Percentiles rank a stretch among this genome's conserved stretches.
phyloP scores from a whole-genome alignment of 192 early-diverging fungal genomes.

The Pilobolus umbonatus region DNA sequence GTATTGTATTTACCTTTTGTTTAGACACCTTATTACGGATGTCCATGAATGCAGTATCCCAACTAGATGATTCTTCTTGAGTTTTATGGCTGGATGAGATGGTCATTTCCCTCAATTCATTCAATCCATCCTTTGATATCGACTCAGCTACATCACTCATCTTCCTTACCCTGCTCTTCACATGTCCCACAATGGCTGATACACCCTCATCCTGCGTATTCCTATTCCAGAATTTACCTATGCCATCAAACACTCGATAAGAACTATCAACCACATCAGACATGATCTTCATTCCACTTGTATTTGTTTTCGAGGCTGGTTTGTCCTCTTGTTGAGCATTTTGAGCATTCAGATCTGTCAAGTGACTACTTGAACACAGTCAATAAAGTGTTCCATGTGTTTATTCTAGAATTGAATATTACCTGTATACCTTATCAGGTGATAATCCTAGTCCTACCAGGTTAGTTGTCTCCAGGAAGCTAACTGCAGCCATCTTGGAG shows the following conservation, averaged over 20 bases:
- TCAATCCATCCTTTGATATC: not conserved
- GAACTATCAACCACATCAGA: conserved; percentile 49
- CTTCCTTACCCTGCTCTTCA: not conserved
- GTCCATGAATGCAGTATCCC: too few species aligned
- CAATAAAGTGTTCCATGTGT: not conserved
- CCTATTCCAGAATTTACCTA: conserved; percentile 36
- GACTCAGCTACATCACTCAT: conserved; percentile 1
- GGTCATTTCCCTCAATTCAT: conserved; percentile 22
- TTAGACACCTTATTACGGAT: too few species aligned
- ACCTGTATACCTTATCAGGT: conserved; percentile 42
- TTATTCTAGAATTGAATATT: not conserved
- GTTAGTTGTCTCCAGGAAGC: conserved; percentile 44
- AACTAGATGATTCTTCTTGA: too few species aligned
- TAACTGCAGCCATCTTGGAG: conserved; percentile 41
- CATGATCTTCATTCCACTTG: conserved; percentile 37
- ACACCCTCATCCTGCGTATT: not conserved
- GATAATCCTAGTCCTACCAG: conserved; percentile 41
- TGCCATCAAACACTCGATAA: conserved; percentile 41
- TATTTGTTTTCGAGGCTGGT: not conserved
- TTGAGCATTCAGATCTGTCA: conserved; percentile 17
- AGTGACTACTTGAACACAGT: not conserved
- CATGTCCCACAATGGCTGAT: not conserved
- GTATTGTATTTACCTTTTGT: too few species aligned
- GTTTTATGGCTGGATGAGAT: too few species aligned
- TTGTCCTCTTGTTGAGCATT: not conserved